phyloP scores from a whole-genome alignment of 1,284 basidiomycete genomes.

The Tilletia setariae region DNA sequence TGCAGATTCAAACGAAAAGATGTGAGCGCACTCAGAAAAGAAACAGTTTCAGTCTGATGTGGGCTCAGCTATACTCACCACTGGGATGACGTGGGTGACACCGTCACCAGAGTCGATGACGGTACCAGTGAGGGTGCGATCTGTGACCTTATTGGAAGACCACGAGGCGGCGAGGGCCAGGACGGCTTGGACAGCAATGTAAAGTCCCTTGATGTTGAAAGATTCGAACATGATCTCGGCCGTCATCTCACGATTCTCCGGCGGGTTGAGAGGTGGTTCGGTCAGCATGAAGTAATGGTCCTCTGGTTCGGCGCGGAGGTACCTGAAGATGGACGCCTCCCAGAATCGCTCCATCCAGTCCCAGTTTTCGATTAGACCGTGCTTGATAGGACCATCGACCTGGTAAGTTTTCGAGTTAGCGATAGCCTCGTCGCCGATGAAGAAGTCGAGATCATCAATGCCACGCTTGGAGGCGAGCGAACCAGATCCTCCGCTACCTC shows the following conservation, averaged over 20 bases:
- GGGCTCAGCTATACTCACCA: constrained; percentile 58
- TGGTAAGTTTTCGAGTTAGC: constrained; percentile 88
- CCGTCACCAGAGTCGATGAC: constrained; percentile 99
- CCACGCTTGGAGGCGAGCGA: constrained; percentile 88
- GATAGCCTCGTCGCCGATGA: constrained; percentile 96
- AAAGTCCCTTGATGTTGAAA: constrained; percentile 95
- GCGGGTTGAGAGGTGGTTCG: constrained; percentile 94
- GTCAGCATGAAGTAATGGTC: constrained; percentile 98
- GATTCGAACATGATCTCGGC: constrained; percentile 99
- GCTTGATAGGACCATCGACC: constrained; percentile 92
- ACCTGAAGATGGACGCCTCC: constrained; percentile 99
- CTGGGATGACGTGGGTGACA: constrained; percentile 94
- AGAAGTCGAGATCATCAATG: constrained; percentile 98
- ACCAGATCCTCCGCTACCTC: constrained; percentile 27
- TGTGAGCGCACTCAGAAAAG: constrained; percentile 8
- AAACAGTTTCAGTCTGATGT: neutral
- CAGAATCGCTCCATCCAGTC: constrained; percentile 99
- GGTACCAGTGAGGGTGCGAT: constrained; percentile 91
- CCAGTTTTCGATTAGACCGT: constrained; percentile 99
- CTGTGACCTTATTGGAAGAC: constrained; percentile 86
- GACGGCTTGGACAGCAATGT: constrained; percentile 98
- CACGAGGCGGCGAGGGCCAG: constrained; percentile 98
- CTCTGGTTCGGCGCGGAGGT: constrained; percentile 95
- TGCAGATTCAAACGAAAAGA: neutral
- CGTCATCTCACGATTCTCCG: constrained; percentile 98